Percentiles rank a stretch among this genome's conserved stretches.
These are phyloP conservation scores for Craterostigma plantagineum DNA, from an alignment of 257 asterid species.

Conservation along the genomic window DNA sequence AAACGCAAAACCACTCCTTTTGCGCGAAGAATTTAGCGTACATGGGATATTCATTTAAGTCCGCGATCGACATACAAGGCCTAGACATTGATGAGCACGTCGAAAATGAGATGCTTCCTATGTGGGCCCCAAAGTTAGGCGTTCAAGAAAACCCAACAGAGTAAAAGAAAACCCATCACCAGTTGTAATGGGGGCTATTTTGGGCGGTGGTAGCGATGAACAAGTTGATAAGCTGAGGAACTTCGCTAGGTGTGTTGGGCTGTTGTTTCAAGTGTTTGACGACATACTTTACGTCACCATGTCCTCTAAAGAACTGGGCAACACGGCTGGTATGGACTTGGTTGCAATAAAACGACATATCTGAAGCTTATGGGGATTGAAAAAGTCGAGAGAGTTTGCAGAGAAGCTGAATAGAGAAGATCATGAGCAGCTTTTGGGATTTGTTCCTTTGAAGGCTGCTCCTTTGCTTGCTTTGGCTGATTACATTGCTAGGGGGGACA, in stretches of 20 bases:
- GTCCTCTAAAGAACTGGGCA: conserved; percentile 18
- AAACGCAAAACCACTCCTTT: no score
- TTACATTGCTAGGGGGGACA: conserved; percentile 19
- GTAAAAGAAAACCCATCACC: no score
- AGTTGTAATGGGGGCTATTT: conserved; percentile 18
- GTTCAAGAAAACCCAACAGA: no score
- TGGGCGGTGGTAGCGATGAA: conserved; percentile 22
- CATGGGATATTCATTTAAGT: no score
- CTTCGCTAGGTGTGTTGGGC: conserved; percentile 14
- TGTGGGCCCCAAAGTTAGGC: no score
- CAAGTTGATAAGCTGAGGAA: conserved; percentile 20
- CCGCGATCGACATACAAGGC: no score
- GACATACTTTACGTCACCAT: conserved; percentile 23
- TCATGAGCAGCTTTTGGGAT: conserved; percentile 15
- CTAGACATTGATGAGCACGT: no score
- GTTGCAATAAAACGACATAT: conserved; percentile 17
- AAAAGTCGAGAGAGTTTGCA: conserved; percentile 15
- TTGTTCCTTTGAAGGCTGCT: conserved; percentile 22
- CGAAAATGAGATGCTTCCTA: no score
- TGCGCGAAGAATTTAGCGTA: no score
- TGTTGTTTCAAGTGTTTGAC: conserved; percentile 26
- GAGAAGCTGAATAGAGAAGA: conserved; percentile 16
- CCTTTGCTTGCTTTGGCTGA: conserved; percentile 19
- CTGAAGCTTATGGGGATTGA: conserved; percentile 23
- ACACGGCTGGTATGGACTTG: conserved; percentile 22